A percentile compares a stretch with the other conserved stretches of the same genome.
phyloP scores from a whole-genome alignment of 2,329 filamentous ascomycete genomes.

The Monascus ruber region DNA sequence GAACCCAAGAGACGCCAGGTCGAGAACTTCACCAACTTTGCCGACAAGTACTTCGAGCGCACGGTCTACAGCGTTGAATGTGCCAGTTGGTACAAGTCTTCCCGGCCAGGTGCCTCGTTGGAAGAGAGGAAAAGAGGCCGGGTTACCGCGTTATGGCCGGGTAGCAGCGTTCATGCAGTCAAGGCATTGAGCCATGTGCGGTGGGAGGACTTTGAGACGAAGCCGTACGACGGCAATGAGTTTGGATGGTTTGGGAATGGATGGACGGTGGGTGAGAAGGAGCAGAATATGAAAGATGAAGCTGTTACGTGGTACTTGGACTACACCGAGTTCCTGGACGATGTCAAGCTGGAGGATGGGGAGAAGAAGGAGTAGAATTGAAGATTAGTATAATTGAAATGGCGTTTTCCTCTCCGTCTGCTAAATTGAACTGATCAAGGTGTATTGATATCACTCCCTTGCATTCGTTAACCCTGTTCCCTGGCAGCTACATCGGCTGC shows the following conservation, averaged over 20 bases:
- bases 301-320: background rate
- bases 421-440: too few relatives aligned
- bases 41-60: constrained; percentile 35
- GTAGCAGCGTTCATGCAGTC: constrained; percentile 27
- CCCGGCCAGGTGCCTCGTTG: constrained; percentile 16
- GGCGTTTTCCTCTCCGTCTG: too few relatives aligned
- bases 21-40: constrained; percentile 39
- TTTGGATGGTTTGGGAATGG: constrained; percentile 42
- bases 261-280: constrained; percentile 20
- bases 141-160: constrained; percentile 34
- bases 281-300: background rate
- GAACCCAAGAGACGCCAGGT: constrained; percentile 28
- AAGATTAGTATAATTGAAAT: too few relatives aligned
- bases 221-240: constrained; percentile 32
- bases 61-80: constrained; percentile 25
- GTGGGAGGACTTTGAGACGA: constrained; percentile 38
- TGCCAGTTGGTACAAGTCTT: constrained; percentile 41
- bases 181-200: constrained; percentile 26
- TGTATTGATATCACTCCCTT: too few relatives aligned
- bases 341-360: background rate
- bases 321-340: background rate
- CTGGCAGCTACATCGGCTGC: too few relatives aligned
- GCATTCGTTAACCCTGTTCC: too few relatives aligned
- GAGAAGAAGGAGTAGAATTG: too few relatives aligned
- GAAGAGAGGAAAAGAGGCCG: constrained; percentile 20